Percentiles rank a stretch among this genome's conserved stretches.
Evolutionary conservation across 208 protist species (phyloP).

Genomic region (Acanthamoeba polyphaga): DNA sequence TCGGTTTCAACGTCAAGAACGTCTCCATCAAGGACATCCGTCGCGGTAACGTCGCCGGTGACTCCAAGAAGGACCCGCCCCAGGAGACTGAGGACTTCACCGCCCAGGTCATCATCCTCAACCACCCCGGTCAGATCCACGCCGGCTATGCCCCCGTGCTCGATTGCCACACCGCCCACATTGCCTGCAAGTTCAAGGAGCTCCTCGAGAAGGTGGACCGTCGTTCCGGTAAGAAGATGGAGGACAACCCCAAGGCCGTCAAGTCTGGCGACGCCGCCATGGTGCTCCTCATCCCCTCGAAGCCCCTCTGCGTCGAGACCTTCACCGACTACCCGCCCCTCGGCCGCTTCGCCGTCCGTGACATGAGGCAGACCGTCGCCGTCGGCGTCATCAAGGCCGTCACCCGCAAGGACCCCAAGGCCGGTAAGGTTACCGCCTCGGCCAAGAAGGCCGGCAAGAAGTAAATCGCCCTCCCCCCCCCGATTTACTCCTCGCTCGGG

Average conservation of each 20-base stretch:
- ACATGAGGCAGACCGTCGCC: conserved; percentile 96
- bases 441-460: conserved; percentile 53
- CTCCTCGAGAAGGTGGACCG: conserved; percentile 95
- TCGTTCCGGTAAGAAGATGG: conserved; percentile 93
- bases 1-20: conserved; percentile 96
- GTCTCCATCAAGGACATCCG: conserved; percentile 94
- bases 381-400: conserved; percentile 97
- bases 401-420: conserved; percentile 46
- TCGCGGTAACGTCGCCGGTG: conserved; percentile 89
- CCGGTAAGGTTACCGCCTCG: conserved; percentile 31
- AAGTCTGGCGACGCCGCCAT: conserved; percentile 95
- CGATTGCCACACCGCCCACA: conserved; percentile 96
- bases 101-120: conserved; percentile 95
- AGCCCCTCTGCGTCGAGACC: conserved; percentile 96
- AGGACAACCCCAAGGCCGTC: conserved; percentile 93
- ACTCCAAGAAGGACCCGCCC: conserved; percentile 89
- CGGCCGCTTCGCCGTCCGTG: conserved; percentile 96
- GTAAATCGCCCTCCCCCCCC: neutral
- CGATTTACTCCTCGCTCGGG: too few species aligned
- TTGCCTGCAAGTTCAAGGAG: conserved; percentile 94
- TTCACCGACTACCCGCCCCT: conserved; percentile 96
- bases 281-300: conserved; percentile 90
- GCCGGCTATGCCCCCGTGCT: conserved; percentile 94
- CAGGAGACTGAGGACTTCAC: conserved; percentile 89
- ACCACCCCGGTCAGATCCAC: conserved; percentile 95